A percentile compares a stretch with the other conserved stretches of the same genome.
Conservation (phyloP, 2,329 filamentous ascomycete genomes). For the Hymenoscyphus fructigenus region DNA sequence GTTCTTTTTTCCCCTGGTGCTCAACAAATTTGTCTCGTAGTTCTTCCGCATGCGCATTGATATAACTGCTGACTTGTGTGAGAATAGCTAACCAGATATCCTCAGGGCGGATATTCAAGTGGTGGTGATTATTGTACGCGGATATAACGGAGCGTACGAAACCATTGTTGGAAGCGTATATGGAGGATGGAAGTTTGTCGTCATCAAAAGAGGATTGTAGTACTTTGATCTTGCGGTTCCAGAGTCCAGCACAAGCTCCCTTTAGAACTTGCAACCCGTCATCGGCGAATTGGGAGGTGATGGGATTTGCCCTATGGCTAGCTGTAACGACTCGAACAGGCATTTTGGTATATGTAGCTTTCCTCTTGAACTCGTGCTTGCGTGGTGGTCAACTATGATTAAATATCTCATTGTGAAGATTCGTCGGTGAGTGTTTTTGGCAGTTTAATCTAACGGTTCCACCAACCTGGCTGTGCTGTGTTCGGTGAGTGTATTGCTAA, state of each 20-base stretch:
- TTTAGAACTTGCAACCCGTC: neutral
- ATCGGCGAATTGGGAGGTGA: neutral
- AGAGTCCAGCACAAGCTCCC: no score
- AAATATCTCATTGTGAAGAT: no score
- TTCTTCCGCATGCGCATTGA: conserved; percentile 48
- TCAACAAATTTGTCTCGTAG: conserved; percentile 44
- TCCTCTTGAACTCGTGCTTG: neutral
- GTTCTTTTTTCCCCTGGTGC: conserved; percentile 41
- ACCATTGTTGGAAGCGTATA: conserved; percentile 36
- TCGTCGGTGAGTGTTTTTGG: no score
- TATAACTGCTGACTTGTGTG: conserved; percentile 46
- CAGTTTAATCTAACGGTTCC: no score
- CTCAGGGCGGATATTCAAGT: conserved; percentile 50
- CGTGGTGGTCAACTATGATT: neutral
- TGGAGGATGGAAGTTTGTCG: neutral
- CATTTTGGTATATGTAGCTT: neutral
- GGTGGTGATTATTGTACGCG: conserved; percentile 46
- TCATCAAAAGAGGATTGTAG: conserved; percentile 6
- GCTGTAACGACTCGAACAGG: neutral
- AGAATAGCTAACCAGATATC: conserved; percentile 55
- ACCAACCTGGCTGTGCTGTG: no score
- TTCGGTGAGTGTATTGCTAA: no score
- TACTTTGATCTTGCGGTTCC: neutral
- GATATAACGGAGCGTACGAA: conserved; percentile 40
- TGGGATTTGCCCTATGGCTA: neutral